Evolutionary conservation across 768 basidiomycete species (phyloP), one percentile per base, ranked within the genome.

Genomic region (Mrakia blollopis): DNA sequence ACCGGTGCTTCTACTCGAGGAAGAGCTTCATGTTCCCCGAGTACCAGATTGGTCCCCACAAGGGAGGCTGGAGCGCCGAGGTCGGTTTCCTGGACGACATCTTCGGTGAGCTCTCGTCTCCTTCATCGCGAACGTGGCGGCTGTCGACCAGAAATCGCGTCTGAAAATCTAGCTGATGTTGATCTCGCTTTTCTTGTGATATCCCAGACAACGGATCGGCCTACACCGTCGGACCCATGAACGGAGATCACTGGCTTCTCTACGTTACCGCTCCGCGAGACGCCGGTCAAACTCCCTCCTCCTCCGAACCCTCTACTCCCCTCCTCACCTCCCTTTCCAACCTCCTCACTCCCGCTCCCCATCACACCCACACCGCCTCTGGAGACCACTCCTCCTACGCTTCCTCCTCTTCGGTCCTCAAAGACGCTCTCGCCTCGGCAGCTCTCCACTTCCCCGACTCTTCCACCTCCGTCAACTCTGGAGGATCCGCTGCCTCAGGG

Each of bases 21-120:
- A 99, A 98, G 85, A 91, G 92, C 10, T 99, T 98, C 88, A 98
- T 98, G 92, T 99, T 98, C 84, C 97, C 97, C 11, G 97, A 99
- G 83, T 89, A 92, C 32, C 97, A 99, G 82, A 85, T 86, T 30
- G 95, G 94, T 5, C 95, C 94, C 23, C 97, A 99, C 85, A 71
- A 63, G 37, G 87, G 89, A 75, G 92, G 94, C 81, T 99, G 97
- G 97, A 89, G 89, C 77, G 88, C 92, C 75, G 97, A 99, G 85
- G 91, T 98, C 81, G 88, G 89, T 76, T 98, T 89, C 82, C 87
- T 99, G 71, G 96, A 99, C 82, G 88, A 88, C 78, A 90, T 95
- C 79, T 98, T 99, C 84, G 87, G 87, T 80, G 88, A 89, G 83
- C 80, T 28, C 41, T 35, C 13, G 30, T 52, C 39, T 50, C 18